These are phyloP conservation scores for Fusarium circinatum DNA, from an alignment of 2,329 filamentous ascomycete genomes.

Conservation along the genomic window DNA sequence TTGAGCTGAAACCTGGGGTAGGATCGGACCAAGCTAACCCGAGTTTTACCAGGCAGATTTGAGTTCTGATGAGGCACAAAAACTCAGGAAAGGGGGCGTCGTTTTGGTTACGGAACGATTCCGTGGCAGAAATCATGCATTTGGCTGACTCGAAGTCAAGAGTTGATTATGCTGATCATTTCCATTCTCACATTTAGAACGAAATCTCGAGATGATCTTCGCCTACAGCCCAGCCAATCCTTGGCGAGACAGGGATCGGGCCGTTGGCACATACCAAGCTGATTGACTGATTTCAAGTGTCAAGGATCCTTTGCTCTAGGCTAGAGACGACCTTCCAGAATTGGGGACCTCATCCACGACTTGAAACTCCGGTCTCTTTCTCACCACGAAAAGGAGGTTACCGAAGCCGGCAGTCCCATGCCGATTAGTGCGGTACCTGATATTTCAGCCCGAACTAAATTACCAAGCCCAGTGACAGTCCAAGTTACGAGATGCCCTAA, in stretches of 20 bases:
- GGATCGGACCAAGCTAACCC: not conserved
- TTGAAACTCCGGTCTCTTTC: constrained; percentile 8
- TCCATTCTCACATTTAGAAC: not conserved
- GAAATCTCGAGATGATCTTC: not conserved
- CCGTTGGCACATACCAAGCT: constrained; percentile 19
- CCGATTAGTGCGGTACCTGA: not conserved
- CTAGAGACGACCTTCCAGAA: constrained; percentile 20
- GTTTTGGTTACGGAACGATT: not conserved
- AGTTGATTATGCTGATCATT: not conserved
- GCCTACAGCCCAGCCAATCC: not conserved
- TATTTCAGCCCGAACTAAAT: not conserved
- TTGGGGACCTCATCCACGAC: not conserved
- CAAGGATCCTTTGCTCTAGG: constrained; percentile 1
- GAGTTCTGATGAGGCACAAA: not conserved
- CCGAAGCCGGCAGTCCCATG: not conserved
- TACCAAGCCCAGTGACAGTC: not conserved
- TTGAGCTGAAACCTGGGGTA: constrained; percentile 9
- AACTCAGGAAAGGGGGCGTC: not conserved
- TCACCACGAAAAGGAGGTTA: constrained; percentile 1
- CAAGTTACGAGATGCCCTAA: not conserved
- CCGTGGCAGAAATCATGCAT: not conserved
- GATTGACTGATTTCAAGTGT: not conserved
- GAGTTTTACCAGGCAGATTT: not conserved
- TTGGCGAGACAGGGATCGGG: not conserved
- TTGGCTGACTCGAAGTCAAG: not conserved